Conservation (phyloP, 306 rosid genomes). For the Pterocarpus santalinus region DNA sequence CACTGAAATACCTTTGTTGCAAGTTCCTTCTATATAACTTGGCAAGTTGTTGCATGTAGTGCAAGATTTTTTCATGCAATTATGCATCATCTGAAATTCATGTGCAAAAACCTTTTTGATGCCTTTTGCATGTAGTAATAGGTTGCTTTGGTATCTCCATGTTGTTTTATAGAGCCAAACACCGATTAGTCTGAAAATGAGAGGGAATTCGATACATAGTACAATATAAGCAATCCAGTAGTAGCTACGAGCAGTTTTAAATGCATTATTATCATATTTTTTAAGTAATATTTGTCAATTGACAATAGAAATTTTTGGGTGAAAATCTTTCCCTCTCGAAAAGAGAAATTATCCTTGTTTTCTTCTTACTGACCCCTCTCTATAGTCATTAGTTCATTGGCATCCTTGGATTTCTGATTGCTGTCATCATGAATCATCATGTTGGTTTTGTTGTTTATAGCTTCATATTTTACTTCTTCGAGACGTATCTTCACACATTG, state of each 20-base stretch:
- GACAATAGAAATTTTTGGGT: neutral
- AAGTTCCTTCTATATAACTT: too few relatives aligned
- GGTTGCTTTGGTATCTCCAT: constrained; percentile 14
- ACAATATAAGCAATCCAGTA: constrained; percentile 14
- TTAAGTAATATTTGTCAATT: neutral
- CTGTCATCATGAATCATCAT: constrained; percentile 15
- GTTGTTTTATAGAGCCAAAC: constrained; percentile 9
- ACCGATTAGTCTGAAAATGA: constrained; percentile 9
- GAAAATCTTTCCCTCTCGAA: neutral
- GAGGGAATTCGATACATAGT: neutral
- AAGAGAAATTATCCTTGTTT: constrained; percentile 14
- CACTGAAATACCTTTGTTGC: neutral
- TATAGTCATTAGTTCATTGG: constrained; percentile 6
- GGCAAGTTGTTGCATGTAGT: too few relatives aligned
- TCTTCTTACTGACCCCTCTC: neutral
- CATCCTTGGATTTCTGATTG: constrained; percentile 30
- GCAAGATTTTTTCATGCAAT: neutral
- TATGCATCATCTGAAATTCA: neutral
- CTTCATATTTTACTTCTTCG: constrained; percentile 23
- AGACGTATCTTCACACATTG: neutral
- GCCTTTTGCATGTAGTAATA: neutral
- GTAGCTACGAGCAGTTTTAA: constrained; percentile 11
- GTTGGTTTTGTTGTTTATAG: constrained; percentile 30
- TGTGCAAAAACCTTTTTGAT: neutral
- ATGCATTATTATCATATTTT: neutral